Evolutionary conservation across 805 yeast species (phyloP), one percentile per base, ranked within the genome.

Genomic region (Komagataella pseudopastoris): DNA sequence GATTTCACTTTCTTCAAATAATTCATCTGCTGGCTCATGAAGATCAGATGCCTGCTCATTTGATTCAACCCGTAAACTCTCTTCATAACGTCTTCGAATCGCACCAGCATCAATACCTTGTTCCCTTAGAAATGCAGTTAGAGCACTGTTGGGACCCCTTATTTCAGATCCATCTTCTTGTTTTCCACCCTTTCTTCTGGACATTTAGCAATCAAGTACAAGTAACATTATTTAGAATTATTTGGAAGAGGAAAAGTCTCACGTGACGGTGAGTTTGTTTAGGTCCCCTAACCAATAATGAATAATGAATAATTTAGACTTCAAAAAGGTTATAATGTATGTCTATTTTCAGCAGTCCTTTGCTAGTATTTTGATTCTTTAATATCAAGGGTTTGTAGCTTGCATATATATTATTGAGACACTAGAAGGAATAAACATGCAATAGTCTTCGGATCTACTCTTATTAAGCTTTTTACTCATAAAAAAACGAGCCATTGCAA

Each of bases 101-200:
- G 79, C 81, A 52, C 81, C 88, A 1, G 96, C 88, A 60, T 72
- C 85, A 67, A 90, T 90, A 43, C 97, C 97, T 65, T 89, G 95
- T 52, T 85, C 88, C 49, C 89, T 72, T 54, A 90, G 72, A 60
- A 90, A 90, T 65, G 86, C 93, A 0, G 96, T 90, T 57, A 90
- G 71, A 0, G 97, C 97, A 57, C 95, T 84, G 69, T 87, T 88
- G 47, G 95, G 86, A 5, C 84, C 86, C 47, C 63, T 56, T 5
- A 68, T 68, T 24, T 59, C 63, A 30, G 49, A 30, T n/a, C 43
- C 48, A 36, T 47, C 46, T 17, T 51, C 46, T 23, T 50, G 44
- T 43, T 52, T 51, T 12, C 10, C 39, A 30, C 14, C 39, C 24
- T 18, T 10, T 49, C 55, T 49, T 45, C 54, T 50, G 18, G 55